Base-by-base conservation (phyloP, 2,329 filamentous ascomycete species). In the Calonectria pauciramosa region DNA sequence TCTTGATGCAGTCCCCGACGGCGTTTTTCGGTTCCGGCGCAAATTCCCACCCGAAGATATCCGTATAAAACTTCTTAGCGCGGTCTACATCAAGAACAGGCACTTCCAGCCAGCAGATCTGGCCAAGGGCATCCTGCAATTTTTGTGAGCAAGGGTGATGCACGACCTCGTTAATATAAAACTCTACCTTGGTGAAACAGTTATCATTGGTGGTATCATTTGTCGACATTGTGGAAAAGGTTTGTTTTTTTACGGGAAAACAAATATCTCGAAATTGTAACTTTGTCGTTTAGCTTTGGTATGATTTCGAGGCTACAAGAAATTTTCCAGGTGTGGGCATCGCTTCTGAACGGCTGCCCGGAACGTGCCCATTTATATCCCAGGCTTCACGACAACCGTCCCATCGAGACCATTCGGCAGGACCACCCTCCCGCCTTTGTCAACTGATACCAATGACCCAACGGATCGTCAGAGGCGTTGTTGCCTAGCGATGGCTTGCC, bases 81-180 rank as follows among this genome's bases (percentile, higher is more conserved):
- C 85, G 81, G 36, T 74, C 60, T 18, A 85, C 71, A 75, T 86
- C 80, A 34, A 75, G 78, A 66, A 84, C 83, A n/a, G 85, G 85
- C 18, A 87, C 77, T 70, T 87, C 83, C 59, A 85, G 82, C 84
- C 85, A 87, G 78, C 82, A 84, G 63, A 85, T 82, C 65, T 86
- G 80, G 72, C 84, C 85, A 52, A 81, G 72, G 52, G 70, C 63
- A 73, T 81, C 76, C 79, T 80, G 69, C 18, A 5, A 30, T 7
- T 52, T 64, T 60, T 76, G 52, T 68, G 64, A 63, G 23, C 32
- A 44, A 23, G 30, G 26, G 54, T 5, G 63, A 13, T 18, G 28
- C 28, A 69, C 26, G 14, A 56, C 28, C 28, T 20, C n/a, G 7
- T 30, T 28, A 13, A 56, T 7, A 28, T 8, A 14, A 10, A 52